phyloP scores from a whole-genome alignment of 2,329 filamentous ascomycete genomes.

The Xylaria digitata region DNA sequence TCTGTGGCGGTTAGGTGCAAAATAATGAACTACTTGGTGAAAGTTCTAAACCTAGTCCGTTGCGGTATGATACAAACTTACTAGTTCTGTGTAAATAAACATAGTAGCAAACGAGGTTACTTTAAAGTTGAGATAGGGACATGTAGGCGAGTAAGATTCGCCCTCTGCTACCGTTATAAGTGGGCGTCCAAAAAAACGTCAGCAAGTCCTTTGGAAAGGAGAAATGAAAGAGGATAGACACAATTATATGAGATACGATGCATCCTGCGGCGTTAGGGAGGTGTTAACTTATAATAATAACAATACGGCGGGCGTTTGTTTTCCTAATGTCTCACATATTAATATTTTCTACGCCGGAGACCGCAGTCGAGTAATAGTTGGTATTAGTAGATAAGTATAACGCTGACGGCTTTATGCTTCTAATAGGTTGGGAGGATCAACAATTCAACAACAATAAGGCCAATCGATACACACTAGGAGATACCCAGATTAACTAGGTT shows the following conservation, averaged over 20 bases:
- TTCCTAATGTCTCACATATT: constrained; percentile 6
- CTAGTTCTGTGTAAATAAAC: constrained; percentile 4
- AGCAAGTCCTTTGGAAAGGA: constrained; percentile 8
- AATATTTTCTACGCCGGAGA: background rate
- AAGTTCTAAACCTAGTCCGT: background rate
- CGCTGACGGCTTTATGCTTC: background rate
- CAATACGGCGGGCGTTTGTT: constrained; percentile 16
- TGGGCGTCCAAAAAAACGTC: background rate
- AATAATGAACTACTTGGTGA: background rate
- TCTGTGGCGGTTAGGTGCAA: background rate
- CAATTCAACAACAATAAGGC: background rate
- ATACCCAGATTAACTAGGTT: too few species aligned
- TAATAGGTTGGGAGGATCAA: background rate
- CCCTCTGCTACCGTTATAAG: constrained; percentile 1
- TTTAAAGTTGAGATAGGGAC: background rate
- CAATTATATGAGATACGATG: constrained; percentile 45
- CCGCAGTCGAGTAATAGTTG: background rate
- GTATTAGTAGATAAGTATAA: background rate
- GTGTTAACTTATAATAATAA: constrained; percentile 26
- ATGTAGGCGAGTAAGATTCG: background rate
- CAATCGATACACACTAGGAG: background rate
- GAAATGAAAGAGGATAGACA: constrained; percentile 28
- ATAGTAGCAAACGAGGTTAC: background rate
- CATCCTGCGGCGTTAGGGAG: constrained; percentile 39
- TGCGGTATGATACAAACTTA: background rate